Base-by-base conservation (phyloP, 1,139 yeast species). In the Wickerhamiella infanticola region DNA sequence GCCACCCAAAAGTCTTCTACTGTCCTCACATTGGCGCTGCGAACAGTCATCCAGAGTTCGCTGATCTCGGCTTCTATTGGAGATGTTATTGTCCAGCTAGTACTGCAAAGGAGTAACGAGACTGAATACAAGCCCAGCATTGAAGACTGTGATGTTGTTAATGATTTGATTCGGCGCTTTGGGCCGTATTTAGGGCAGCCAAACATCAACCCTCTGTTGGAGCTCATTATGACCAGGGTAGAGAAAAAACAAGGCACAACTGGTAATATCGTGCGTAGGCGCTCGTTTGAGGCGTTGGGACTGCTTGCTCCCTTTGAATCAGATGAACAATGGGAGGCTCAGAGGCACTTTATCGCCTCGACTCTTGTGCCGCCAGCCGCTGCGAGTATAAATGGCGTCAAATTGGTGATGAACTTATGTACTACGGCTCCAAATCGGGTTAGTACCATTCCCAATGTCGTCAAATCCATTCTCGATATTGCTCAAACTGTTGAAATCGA, bases 81-180 rank as follows among this genome's bases (percentile, higher is more conserved):
- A 8, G 53, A 58, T 4, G 48, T 55, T n/a, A 58, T 70, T 35
- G 57, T 65, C 7, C 55, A 58, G 3, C 53, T 54, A 3, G 52
- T 72, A 13, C 57, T 64, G 23, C 67, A 65, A 4, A 49, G 68
- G 24, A 53, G 64, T 9, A 54, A 56, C 4, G 54, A 59, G n/a
- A 52, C 59, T 4, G 56, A 56, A 18, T 55, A 59, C 29, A 50
- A 49, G 9, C 50, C 55, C 8, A 67, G 75, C 1, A 68, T 79
- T 40, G 90, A 81, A 53, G 66, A 73, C 37, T 70, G 81, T 53
- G 94, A 82, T 56, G 70, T 80, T 5, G 62, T 81, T 43, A 68
- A 72, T 29, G 86, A 80, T 53, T 57, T 81, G 39, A 63, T 79
- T 43, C 70, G 70, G 48, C 68, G 71, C 47, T 65, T 77, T 49